A percentile compares a stretch with the other conserved stretches of the same genome.
These are phyloP conservation scores for Penicillium corylophilum DNA, from an alignment of 2,329 filamentous ascomycete genomes.

Conservation along the genomic window DNA sequence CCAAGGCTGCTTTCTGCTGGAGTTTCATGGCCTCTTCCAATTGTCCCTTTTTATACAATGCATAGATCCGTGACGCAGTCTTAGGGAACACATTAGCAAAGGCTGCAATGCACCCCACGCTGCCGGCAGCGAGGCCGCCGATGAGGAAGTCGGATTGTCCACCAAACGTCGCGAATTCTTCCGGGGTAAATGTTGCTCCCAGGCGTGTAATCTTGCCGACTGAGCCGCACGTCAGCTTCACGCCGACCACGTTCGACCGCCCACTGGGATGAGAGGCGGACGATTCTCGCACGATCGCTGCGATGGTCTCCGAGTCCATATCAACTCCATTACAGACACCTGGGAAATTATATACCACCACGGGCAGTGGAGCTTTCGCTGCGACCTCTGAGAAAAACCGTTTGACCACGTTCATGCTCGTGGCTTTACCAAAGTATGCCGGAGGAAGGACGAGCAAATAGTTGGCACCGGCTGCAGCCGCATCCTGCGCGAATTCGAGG, in stretches of 20 bases:
- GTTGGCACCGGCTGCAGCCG: constrained; percentile 60
- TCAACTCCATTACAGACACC: constrained; percentile 66
- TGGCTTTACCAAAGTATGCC: constrained; percentile 64
- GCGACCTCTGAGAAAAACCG: constrained; percentile 61
- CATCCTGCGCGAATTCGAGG: constrained; percentile 59
- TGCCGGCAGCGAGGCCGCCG: constrained; percentile 53
- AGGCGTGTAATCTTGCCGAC: constrained; percentile 60
- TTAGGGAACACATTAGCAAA: constrained; percentile 60
- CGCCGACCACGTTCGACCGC: constrained; percentile 57
- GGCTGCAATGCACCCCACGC: constrained; percentile 56
- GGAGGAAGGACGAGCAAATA: constrained; percentile 62
- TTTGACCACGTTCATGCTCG: constrained; percentile 56
- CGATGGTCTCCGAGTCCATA: constrained; percentile 62
- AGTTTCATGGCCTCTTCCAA: constrained; percentile 58
- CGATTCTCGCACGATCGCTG: constrained; percentile 50
- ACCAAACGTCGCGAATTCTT: constrained; percentile 65
- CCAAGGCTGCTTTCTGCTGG: constrained; percentile 62
- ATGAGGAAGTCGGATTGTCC: constrained; percentile 71
- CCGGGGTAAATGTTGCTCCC: constrained; percentile 50
- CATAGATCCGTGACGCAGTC: constrained; percentile 58
- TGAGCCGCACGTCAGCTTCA: constrained; percentile 64
- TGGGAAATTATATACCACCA: constrained; percentile 68
- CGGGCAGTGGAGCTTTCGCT: constrained; percentile 50
- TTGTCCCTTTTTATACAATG: constrained; percentile 60
- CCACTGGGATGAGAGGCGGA: constrained; percentile 17